phyloP scores from a whole-genome alignment of 1,139 yeast genomes.

The Dujonia santamariae region DNA sequence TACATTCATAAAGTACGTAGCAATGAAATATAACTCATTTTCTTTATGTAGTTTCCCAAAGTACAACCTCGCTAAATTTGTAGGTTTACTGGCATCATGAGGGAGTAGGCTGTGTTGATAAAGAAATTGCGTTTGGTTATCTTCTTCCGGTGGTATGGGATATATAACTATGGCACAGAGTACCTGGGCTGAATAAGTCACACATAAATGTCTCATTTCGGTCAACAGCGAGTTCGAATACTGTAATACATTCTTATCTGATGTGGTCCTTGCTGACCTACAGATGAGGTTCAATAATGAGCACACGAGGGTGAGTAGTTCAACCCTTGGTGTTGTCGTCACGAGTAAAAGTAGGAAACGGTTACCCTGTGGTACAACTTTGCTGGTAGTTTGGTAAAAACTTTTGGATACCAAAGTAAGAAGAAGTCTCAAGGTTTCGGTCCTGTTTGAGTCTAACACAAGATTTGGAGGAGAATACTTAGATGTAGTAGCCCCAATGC shows the following conservation, averaged over 20 bases:
- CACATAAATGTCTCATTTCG: constrained; percentile 51
- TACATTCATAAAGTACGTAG: constrained; percentile 44
- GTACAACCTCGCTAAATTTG: constrained; percentile 49
- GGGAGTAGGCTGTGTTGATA: background rate
- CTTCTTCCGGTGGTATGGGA: constrained; percentile 47
- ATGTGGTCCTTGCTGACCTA: constrained; percentile 37
- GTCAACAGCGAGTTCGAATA: constrained; percentile 25
- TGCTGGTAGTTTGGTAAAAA: constrained; percentile 50
- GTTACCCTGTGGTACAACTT: constrained; percentile 50
- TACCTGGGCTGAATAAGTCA: constrained; percentile 59
- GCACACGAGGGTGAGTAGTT: constrained; percentile 54
- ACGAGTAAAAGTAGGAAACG: constrained; percentile 59
- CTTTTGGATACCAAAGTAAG: constrained; percentile 63
- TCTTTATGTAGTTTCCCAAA: constrained; percentile 54
- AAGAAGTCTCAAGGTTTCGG: constrained; percentile 63
- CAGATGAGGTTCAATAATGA: constrained; percentile 65
- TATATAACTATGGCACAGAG: constrained; percentile 61
- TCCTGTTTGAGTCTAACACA: constrained; percentile 59
- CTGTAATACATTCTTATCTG: constrained; percentile 13
- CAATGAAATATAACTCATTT: constrained; percentile 48
- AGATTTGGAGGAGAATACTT: constrained; percentile 45
- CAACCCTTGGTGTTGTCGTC: constrained; percentile 46
- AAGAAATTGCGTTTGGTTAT: background rate
- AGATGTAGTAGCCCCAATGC: constrained; percentile 50
- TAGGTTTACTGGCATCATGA: constrained; percentile 27